phyloP scores from a whole-genome alignment of 371 early-diverging fungal genomes.

The Mycotypha africana region DNA sequence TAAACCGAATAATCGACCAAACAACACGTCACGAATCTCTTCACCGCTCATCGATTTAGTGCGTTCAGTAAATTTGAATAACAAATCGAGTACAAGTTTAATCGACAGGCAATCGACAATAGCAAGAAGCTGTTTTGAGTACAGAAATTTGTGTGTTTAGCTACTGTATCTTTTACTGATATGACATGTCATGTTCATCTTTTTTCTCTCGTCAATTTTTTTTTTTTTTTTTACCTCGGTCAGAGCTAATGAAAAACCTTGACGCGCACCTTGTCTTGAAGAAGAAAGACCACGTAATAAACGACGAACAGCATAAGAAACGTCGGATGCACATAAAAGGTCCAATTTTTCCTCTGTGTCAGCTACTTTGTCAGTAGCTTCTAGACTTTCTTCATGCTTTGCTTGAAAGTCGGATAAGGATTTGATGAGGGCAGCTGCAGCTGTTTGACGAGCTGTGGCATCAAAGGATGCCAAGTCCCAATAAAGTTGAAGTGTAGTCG shows the following conservation, averaged over 20 bases:
- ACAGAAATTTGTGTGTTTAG: no score
- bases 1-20: conserved; percentile 87
- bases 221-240: conserved; percentile 63
- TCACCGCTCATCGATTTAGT: conserved; percentile 56
- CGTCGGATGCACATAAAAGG: conserved; percentile 61
- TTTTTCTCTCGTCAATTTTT: no score
- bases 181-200: no score
- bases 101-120: conserved; percentile 40
- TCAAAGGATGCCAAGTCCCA: conserved; percentile 70
- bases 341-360: conserved; percentile 62
- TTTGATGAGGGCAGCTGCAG: conserved; percentile 46
- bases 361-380: conserved; percentile 19
- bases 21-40: conserved; percentile 85
- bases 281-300: conserved; percentile 85
- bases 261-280: conserved; percentile 86
- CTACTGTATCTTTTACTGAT: no score
- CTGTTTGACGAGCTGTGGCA: conserved; percentile 41
- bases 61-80: conserved; percentile 61
- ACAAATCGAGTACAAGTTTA: conserved; percentile 61
- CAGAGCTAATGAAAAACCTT: conserved; percentile 91
- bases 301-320: conserved; percentile 85
- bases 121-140: conserved; percentile 33
- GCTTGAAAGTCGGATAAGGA: conserved; percentile 46
- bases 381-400: conserved; percentile 30
- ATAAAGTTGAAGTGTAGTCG: conserved; percentile 53